Conservation (phyloP, 2,329 filamentous ascomycete genomes). For the Boeremia exigua region DNA sequence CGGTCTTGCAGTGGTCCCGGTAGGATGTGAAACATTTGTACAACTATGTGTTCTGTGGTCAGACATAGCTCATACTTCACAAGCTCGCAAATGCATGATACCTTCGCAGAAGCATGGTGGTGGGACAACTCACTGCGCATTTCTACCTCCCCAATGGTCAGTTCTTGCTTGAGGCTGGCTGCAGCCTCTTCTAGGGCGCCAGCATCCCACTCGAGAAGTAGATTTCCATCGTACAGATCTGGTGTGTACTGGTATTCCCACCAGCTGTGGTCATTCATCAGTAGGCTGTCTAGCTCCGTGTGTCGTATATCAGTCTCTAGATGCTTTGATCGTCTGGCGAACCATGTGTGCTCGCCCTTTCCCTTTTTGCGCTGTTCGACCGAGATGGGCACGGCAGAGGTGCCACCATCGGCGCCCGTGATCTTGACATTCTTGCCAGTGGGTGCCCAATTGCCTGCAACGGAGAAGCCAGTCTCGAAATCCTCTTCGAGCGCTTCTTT, state of each 20-base stretch:
- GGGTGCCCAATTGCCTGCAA: conserved; percentile 23
- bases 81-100: neutral
- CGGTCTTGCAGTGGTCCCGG: conserved; percentile 65
- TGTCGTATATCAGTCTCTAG: conserved; percentile 56
- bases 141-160: conserved; percentile 39
- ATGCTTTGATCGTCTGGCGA: conserved; percentile 64
- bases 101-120: neutral
- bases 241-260: conserved; percentile 67
- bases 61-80: neutral
- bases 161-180: conserved; percentile 23
- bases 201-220: conserved; percentile 52
- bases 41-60: conserved; percentile 45
- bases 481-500: conserved; percentile 24
- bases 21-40: conserved; percentile 71
- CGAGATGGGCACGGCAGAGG: conserved; percentile 13
- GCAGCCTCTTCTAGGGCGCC: conserved; percentile 36
- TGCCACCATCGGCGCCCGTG: conserved; percentile 7
- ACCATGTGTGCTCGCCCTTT: conserved; percentile 63
- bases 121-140: conserved; percentile 43
- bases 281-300: conserved; percentile 66
- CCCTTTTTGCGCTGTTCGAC: conserved; percentile 28
- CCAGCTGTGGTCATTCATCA: conserved; percentile 64
- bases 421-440: conserved; percentile 18
- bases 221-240: conserved; percentile 57
- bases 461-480: conserved; percentile 23